A percentile compares a stretch with the other conserved stretches of the same genome.
Conservation (phyloP, 2,329 filamentous ascomycete genomes). For the Colletotrichum eremochloae region DNA sequence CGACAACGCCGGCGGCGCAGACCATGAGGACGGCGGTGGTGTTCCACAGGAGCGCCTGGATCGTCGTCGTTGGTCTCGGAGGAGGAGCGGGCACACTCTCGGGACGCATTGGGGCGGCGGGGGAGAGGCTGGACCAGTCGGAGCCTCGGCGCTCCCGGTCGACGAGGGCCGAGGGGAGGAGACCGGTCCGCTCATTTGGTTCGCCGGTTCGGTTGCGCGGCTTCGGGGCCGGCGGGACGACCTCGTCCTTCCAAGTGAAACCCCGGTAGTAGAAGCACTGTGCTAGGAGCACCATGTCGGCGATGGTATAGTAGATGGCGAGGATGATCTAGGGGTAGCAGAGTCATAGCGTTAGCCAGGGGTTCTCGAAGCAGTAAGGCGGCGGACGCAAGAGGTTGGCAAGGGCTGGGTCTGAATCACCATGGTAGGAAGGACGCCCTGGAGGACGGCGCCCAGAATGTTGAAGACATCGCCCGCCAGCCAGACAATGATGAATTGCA, state of each 20-base stretch:
- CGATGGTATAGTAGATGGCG: constrained; percentile 93
- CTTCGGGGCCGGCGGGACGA: constrained; percentile 58
- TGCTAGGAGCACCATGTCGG: constrained; percentile 86
- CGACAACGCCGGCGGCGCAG: constrained; percentile 83
- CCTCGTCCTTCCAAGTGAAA: constrained; percentile 75
- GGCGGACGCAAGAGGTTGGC: constrained; percentile 8
- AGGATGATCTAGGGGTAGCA: constrained; percentile 74
- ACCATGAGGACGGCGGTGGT: constrained; percentile 82
- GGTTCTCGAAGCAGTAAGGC: constrained; percentile 34
- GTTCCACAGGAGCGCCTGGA: constrained; percentile 79
- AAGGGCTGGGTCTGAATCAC: constrained; percentile 53
- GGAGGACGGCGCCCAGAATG: constrained; percentile 90
- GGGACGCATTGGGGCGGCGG: constrained; percentile 80
- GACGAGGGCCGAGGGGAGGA: constrained; percentile 52
- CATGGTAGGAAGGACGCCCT: constrained; percentile 95
- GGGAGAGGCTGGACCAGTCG: constrained; percentile 77
- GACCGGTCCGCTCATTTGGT: constrained; percentile 66
- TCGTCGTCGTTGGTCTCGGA: constrained; percentile 61
- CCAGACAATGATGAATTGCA: constrained; percentile 95
- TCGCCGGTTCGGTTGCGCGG: constrained; percentile 51
- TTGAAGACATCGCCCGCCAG: constrained; percentile 96
- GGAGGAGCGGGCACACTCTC: constrained; percentile 59
- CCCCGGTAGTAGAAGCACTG: constrained; percentile 98
- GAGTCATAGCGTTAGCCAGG: constrained; percentile 37
- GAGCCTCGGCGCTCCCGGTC: constrained; percentile 64